A percentile compares a stretch with the other conserved stretches of the same genome.
phyloP scores from a whole-genome alignment of 257 asterid genomes.

The Plantago ovata region DNA sequence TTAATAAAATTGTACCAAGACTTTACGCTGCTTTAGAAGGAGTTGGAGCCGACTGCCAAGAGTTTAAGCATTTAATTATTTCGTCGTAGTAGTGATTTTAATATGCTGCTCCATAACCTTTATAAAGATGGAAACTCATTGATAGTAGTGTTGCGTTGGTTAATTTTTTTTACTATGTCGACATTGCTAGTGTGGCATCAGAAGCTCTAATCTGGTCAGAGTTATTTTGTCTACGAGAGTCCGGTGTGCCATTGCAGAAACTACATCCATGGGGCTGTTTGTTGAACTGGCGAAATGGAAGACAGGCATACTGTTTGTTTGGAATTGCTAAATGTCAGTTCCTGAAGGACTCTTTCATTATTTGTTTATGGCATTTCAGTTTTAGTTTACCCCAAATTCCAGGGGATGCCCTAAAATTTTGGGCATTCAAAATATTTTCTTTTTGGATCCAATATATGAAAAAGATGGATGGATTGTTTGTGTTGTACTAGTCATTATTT shows the following conservation, averaged over 20 bases:
- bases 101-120: not conserved
- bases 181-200: not conserved
- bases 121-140: not conserved
- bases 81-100: constrained; percentile 29
- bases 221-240: too few relatives aligned
- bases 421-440: not conserved
- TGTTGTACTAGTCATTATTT: not conserved
- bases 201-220: not conserved
- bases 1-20: constrained; percentile 74
- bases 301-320: not conserved
- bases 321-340: not conserved
- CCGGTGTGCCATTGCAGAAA: not conserved
- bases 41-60: constrained; percentile 68
- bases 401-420: not conserved
- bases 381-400: not conserved
- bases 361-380: not conserved
- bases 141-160: not conserved
- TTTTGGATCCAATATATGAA: not conserved
- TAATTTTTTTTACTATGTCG: not conserved
- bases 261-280: not conserved
- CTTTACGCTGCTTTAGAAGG: constrained; percentile 55
- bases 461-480: not conserved
- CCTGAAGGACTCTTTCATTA: not conserved
- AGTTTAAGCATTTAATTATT: constrained; percentile 33
- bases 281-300: not conserved